These are phyloP conservation scores for Trichoderma reesei DNA, from an alignment of 495 filamentous ascomycete species.

Conservation along the genomic window DNA sequence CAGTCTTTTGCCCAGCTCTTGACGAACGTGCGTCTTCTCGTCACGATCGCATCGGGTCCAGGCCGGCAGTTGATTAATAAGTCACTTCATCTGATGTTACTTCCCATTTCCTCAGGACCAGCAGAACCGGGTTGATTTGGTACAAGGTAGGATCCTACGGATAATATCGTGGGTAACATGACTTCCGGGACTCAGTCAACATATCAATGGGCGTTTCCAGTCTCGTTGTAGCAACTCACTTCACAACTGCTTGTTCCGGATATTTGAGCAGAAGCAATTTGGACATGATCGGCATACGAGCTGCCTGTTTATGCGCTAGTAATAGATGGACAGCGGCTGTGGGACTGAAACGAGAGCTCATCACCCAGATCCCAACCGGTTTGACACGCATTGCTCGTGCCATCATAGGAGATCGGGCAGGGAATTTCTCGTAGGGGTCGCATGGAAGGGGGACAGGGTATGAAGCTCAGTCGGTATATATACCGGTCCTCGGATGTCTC, in stretches of 20 bases:
- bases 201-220: not conserved
- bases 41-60: not conserved
- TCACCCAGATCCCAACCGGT: not conserved
- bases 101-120: not conserved
- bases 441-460: not conserved
- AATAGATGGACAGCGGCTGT: not conserved
- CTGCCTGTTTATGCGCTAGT: not conserved
- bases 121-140: too few relatives aligned
- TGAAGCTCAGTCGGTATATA: not conserved
- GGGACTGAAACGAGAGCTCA: slow-evolving; percentile 1
- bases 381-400: not conserved
- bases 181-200: not conserved
- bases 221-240: too few relatives aligned
- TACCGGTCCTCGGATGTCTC: not conserved
- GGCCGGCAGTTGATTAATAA: not conserved
- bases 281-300: not conserved
- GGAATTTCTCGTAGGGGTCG: not conserved
- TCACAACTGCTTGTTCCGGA: not conserved
- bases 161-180: not conserved
- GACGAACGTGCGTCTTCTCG: not conserved
- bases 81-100: not conserved
- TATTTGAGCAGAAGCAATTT: not conserved
- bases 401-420: not conserved
- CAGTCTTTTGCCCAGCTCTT: not conserved
- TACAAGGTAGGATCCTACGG: not conserved